These are phyloP conservation scores for Auriscalpium microsporum DNA, from an alignment of 768 basidiomycete species.

Conservation along the genomic window DNA sequence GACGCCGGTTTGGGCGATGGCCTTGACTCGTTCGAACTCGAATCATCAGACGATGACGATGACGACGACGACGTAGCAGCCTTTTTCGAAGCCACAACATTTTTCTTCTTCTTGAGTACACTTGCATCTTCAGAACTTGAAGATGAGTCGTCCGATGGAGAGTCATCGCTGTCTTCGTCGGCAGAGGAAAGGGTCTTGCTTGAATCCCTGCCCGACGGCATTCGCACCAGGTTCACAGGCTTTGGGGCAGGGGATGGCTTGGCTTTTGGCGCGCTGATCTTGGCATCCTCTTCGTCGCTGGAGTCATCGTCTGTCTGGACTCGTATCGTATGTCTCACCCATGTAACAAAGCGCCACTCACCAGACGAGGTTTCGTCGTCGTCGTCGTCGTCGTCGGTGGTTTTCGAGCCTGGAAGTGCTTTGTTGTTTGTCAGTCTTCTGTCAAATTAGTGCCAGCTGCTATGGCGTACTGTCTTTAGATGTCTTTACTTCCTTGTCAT, in stretches of 20 bases:
- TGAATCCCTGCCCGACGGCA: constrained; percentile 3
- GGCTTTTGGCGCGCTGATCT: neutral
- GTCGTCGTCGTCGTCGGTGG: neutral
- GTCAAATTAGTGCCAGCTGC: no score
- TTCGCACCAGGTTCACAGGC: neutral
- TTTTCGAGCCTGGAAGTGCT: neutral
- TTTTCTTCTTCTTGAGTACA: neutral
- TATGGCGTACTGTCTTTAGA: neutral
- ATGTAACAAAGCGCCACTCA: neutral
- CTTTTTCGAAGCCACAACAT: neutral
- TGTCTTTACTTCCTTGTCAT: constrained; percentile 1
- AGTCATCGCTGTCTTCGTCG: constrained; percentile 7
- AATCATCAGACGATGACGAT: neutral
- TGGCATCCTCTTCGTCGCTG: neutral
- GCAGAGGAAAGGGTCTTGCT: constrained; percentile 12
- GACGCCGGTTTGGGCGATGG: constrained; percentile 2
- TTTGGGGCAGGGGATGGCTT: neutral
- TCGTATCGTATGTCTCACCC: neutral
- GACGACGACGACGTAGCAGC: neutral
- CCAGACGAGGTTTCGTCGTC: neutral
- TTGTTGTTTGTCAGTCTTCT: neutral
- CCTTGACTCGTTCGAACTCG: constrained; percentile 1
- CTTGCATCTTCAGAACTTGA: constrained; percentile 8
- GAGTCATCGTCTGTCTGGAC: neutral
- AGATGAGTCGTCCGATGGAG: constrained; percentile 12